phyloP scores from a whole-genome alignment of 78 protist species.

The Tieghemostelium lacteum region DNA sequence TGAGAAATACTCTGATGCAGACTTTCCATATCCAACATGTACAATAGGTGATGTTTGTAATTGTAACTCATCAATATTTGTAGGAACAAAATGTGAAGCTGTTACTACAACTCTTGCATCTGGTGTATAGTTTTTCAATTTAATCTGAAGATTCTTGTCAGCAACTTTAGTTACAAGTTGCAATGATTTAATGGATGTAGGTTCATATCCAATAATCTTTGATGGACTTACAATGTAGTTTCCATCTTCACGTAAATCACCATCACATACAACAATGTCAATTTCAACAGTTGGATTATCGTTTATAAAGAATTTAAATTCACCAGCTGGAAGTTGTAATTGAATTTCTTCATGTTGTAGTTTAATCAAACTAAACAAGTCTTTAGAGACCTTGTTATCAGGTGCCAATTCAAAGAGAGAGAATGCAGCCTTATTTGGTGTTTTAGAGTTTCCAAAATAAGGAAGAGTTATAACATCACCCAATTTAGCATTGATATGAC shows the following conservation, averaged over 20 bases:
- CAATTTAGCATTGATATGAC: neutral
- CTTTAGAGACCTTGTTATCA: neutral
- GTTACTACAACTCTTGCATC: conserved; percentile 50
- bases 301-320: neutral
- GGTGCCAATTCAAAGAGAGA: conserved; percentile 16
- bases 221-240: conserved; percentile 25
- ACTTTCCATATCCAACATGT: conserved; percentile 1
- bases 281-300: neutral
- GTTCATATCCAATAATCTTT: neutral
- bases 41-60: neutral
- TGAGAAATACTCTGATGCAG: conserved; percentile 16
- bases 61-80: neutral
- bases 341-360: neutral
- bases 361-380: too few relatives aligned
- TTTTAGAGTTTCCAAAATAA: conserved; percentile 17
- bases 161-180: neutral
- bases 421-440: neutral
- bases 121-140: neutral
- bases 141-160: neutral
- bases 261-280: conserved; percentile 56
- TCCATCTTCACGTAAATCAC: conserved; percentile 22
- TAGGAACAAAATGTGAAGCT: conserved; percentile 16
- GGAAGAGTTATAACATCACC: conserved; percentile 36
- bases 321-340: neutral
- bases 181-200: neutral